Base-by-base conservation (phyloP, 306 rosid species). In the Lablab purpureus region DNA sequence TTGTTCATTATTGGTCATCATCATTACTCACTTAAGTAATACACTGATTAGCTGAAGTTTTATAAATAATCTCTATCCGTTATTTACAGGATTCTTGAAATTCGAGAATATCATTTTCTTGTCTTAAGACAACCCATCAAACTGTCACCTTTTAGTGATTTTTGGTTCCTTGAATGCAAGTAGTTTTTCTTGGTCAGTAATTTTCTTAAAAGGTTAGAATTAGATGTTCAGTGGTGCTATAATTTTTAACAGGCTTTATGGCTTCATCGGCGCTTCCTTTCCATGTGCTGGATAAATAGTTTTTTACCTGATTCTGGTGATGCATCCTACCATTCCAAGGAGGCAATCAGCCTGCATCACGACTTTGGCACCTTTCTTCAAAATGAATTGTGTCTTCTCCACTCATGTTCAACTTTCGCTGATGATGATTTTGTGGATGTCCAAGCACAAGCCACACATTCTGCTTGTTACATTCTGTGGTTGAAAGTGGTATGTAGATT, bases 181-280 rank as follows among this genome's bases (percentile, higher is more conserved):
- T 36, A 25, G 28, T 49, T 67, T 21, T 55, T 71, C 25, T 22
- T 67, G 13, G 67, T 76, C 64, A 15, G 36, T 59, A 60, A 52
- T 58, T 64, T 2, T 71, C 40, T 23, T 54, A 58, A 37, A 37
- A 9, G 14, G 62, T 62, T 68, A 43, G 49, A 11, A 43, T 43
- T 43, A 30, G 76, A 46, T 13, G 23, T 65, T 75, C 67, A 30
- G 43, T 77, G 40, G 43, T 73, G 67, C 78, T 63, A n/a, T n/a
- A 10, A 5, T 47, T 74, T 59, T 50, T 28, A 72, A 81, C 92
- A 91, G 99, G 94, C 92, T 73, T 71, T 92, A 51, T 95, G 99
- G 99, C 97, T 95, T 90, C 97, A 92, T 80, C 96, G 93, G 0
- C 95, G 96, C 80, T 89, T 95, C 85, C 92, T 92, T 71, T 88